A percentile compares a stretch with the other conserved stretches of the same genome.
phyloP scores from a whole-genome alignment of 805 yeast genomes.

The Lipomyces starkeyi region DNA sequence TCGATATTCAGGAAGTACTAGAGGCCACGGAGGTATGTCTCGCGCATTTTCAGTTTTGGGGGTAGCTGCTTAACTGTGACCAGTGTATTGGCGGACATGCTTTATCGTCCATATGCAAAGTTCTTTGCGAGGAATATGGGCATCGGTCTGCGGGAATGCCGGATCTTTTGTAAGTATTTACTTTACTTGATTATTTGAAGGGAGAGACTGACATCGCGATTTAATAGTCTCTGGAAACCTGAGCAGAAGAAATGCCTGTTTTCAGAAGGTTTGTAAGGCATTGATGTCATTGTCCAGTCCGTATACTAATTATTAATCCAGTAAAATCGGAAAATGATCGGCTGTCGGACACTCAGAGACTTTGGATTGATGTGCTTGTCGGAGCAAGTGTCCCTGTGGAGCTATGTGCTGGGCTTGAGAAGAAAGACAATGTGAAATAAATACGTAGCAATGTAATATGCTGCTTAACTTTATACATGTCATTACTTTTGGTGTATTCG shows the following conservation, averaged over 20 bases:
- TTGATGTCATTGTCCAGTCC: background rate
- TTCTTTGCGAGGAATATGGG: constrained; percentile 40
- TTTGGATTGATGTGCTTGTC: constrained; percentile 47
- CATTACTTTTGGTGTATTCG: background rate
- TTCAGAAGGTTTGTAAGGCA: constrained; percentile 23
- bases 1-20: constrained; percentile 34
- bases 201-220: background rate
- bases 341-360: constrained; percentile 47
- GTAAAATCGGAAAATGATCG: constrained; percentile 50
- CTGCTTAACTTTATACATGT: background rate
- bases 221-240: constrained; percentile 42
- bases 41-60: background rate
- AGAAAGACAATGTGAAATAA: background rate
- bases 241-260: constrained; percentile 30
- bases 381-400: constrained; percentile 44
- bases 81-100: constrained; percentile 38
- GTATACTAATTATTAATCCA: constrained; percentile 42
- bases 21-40: constrained; percentile 36
- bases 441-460: background rate
- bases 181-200: too few species aligned
- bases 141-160: constrained; percentile 46
- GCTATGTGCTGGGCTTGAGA: constrained; percentile 41
- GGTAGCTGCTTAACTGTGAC: background rate
- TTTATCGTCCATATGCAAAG: constrained; percentile 37
- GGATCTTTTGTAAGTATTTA: constrained; percentile 42